Percentiles rank a stretch among this genome's conserved stretches.
phyloP scores from a whole-genome alignment of 305 asterid genomes.

The Rubia tinctorum region DNA sequence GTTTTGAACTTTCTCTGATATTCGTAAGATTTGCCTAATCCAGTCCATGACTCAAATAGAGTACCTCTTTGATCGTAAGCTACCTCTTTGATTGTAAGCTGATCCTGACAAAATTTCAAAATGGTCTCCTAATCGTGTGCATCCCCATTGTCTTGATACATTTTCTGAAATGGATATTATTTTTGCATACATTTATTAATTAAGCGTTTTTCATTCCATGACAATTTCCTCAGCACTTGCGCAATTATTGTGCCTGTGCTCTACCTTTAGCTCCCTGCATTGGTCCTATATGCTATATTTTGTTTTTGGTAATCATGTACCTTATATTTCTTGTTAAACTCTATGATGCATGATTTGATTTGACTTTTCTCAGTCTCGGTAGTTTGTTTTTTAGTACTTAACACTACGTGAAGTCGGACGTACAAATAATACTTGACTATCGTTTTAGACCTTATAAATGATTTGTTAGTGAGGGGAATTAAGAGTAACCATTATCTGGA shows the following conservation, averaged over 20 bases:
- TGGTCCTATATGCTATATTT: not conserved
- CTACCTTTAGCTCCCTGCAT: not conserved
- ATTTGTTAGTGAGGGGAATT: not conserved
- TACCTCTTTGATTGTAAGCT: too few relatives aligned
- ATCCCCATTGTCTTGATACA: not conserved
- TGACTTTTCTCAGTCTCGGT: not conserved
- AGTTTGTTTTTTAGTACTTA: not conserved
- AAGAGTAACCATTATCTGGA: not conserved
- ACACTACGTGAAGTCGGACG: not conserved
- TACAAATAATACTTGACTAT: not conserved
- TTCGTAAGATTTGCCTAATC: not conserved
- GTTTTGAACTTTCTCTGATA: constrained; percentile 16
- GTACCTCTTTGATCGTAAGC: not conserved
- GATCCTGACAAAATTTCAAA: too few relatives aligned
- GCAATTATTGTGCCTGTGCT: not conserved
- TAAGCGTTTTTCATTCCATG: not conserved
- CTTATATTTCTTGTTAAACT: not conserved
- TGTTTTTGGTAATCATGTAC: too few relatives aligned
- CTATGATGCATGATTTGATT: not conserved
- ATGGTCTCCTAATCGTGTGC: not conserved
- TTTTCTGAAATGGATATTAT: not conserved
- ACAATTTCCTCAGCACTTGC: not conserved
- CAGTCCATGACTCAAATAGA: not conserved
- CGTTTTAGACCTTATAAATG: not conserved
- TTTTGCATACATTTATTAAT: not conserved